Conservation (phyloP, 768 basidiomycete genomes). For the Lactarius hatsudake region DNA sequence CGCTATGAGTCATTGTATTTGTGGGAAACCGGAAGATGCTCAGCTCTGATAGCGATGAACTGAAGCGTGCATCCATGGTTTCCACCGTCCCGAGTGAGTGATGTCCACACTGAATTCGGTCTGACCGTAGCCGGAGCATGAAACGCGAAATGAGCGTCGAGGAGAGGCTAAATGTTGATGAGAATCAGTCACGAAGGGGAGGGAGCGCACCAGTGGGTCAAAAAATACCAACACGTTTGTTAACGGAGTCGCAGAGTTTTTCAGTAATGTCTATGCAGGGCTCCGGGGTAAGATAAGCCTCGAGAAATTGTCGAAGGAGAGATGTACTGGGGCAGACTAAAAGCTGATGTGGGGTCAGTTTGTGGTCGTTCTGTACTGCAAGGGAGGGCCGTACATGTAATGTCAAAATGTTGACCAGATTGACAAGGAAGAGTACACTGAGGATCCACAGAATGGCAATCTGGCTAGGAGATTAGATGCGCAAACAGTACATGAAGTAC, state of each 20-base stretch:
- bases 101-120: neutral
- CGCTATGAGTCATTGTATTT: neutral
- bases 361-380: neutral
- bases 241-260: neutral
- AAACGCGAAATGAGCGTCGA: conserved; percentile 9
- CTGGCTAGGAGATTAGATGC: neutral
- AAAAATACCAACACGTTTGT: conserved; percentile 5
- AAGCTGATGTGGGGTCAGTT: neutral
- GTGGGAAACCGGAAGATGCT: neutral
- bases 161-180: neutral
- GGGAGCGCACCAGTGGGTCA: neutral
- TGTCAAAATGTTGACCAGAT: conserved; percentile 7
- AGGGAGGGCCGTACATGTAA: neutral
- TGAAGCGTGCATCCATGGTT: neutral
- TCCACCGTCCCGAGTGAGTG: neutral
- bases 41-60: neutral
- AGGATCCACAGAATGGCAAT: neutral
- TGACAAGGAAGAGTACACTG: conserved; percentile 2
- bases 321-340: conserved; percentile 6
- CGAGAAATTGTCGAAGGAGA: neutral
- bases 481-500: conserved; percentile 1
- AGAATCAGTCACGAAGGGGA: neutral
- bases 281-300: neutral
- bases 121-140: conserved; percentile 2
- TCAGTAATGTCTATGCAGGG: neutral